These are phyloP conservation scores for Microdochium nivale DNA, from an alignment of 2,329 filamentous ascomycete genomes.

Conservation along the genomic window DNA sequence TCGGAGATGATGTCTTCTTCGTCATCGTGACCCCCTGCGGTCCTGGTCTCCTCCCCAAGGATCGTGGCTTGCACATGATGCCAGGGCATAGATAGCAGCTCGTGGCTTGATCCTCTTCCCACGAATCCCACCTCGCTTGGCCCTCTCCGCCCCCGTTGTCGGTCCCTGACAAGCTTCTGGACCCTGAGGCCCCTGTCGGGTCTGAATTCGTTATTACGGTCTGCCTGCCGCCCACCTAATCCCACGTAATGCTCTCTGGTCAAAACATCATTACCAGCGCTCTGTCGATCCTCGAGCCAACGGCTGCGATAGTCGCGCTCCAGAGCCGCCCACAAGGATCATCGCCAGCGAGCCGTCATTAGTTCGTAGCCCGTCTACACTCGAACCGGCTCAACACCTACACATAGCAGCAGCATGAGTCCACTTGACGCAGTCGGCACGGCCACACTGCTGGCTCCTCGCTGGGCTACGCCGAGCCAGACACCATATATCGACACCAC, in stretches of 20 bases:
- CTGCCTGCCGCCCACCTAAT: background rate
- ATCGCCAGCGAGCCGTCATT: background rate
- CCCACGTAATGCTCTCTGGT: background rate
- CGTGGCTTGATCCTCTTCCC: background rate
- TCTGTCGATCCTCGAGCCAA: background rate
- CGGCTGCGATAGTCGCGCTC: background rate
- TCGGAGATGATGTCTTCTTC: too few relatives aligned
- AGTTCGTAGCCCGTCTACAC: too few relatives aligned
- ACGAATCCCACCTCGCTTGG: background rate
- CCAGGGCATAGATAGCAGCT: background rate
- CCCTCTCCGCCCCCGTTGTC: background rate
- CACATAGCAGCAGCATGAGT: background rate
- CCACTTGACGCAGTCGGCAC: background rate
- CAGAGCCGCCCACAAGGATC: background rate
- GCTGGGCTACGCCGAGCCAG: background rate
- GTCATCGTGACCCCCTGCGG: too few relatives aligned
- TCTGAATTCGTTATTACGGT: background rate
- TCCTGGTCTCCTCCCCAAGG: background rate
- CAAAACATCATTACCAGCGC: background rate
- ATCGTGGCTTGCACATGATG: background rate
- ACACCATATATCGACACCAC: background rate
- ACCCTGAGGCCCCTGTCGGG: background rate
- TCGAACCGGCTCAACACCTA: too few relatives aligned
- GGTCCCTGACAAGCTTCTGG: background rate
- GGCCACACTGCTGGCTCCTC: background rate